These are phyloP conservation scores for Trichoderma sp. DNA, from an alignment of 2,329 filamentous ascomycete genomes.

Conservation along the genomic window DNA sequence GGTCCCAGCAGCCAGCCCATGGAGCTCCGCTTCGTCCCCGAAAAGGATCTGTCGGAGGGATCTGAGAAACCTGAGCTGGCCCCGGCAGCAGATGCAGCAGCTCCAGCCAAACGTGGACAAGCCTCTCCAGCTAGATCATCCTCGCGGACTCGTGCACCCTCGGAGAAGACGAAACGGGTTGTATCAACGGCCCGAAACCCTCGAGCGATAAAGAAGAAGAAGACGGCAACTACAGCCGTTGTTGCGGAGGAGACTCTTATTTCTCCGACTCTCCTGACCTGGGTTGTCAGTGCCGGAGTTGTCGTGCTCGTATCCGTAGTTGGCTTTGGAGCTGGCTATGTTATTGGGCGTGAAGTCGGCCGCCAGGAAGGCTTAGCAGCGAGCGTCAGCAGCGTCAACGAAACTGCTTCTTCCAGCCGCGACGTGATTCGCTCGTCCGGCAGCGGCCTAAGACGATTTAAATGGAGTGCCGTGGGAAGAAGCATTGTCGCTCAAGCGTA, in stretches of 20 bases:
- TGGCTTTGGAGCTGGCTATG: conserved; percentile 68
- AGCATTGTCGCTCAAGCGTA: conserved; percentile 49
- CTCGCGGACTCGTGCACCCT: conserved; percentile 28
- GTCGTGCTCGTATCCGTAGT: conserved; percentile 69
- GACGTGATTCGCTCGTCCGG: conserved; percentile 56
- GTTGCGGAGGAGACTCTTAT: conserved; percentile 46
- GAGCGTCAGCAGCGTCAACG: conserved; percentile 45
- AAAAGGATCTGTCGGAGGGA: conserved; percentile 57
- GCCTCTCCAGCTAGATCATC: conserved; percentile 35
- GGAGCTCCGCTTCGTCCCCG: conserved; percentile 60
- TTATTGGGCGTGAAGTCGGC: conserved; percentile 67
- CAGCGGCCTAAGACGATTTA: conserved; percentile 54
- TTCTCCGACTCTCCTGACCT: conserved; percentile 62
- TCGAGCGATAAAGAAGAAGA: conserved; percentile 62
- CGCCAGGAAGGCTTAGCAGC: conserved; percentile 57
- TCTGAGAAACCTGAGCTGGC: conserved; percentile 24
- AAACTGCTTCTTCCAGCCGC: conserved; percentile 51
- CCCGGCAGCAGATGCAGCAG: conserved; percentile 11
- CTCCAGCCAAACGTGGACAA: conserved; percentile 31
- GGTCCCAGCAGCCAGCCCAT: conserved; percentile 55
- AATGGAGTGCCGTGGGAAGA: conserved; percentile 55
- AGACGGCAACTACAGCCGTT: conserved; percentile 38
- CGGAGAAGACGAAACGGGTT: conserved; percentile 54
- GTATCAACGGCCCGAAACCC: conserved; percentile 43
- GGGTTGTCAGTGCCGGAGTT: conserved; percentile 67